A percentile compares a stretch with the other conserved stretches of the same genome.
Evolutionary conservation across 2,329 filamentous ascomycete genomes (phyloP).

Genomic region (Clarireedia sp.): DNA sequence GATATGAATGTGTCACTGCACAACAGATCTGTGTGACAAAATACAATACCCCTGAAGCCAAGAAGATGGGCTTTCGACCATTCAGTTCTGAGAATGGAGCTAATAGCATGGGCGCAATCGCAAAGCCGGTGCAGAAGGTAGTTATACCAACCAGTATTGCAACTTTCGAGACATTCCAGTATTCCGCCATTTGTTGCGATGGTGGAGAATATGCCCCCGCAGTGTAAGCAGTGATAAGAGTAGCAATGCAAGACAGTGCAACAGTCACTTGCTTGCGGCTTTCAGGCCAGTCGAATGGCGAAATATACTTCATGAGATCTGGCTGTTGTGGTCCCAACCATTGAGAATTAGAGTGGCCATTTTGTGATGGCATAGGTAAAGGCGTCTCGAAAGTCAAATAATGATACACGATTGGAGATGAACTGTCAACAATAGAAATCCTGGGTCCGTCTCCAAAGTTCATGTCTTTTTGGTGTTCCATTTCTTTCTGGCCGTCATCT

Average conservation of each 20-base stretch:
- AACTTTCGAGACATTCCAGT: conserved; percentile 58
- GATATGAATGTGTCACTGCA: conserved; percentile 59
- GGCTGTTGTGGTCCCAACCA: conserved; percentile 45
- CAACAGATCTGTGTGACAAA: conserved; percentile 65
- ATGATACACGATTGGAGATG: conserved; percentile 24
- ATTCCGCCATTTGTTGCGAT: conserved; percentile 52
- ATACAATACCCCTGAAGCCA: conserved; percentile 64
- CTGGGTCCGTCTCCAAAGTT: neutral
- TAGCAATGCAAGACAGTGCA: conserved; percentile 67
- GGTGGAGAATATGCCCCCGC: conserved; percentile 75
- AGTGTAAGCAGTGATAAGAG: conserved; percentile 69
- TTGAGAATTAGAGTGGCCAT: conserved; percentile 5
- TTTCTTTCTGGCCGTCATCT: conserved; percentile 7
- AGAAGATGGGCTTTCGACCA: conserved; percentile 75
- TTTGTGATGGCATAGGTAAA: conserved; percentile 20
- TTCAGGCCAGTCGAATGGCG: conserved; percentile 67
- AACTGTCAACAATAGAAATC: neutral
- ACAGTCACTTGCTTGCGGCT: conserved; percentile 64
- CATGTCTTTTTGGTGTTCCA: neutral
- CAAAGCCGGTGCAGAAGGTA: conserved; percentile 74
- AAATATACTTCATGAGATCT: conserved; percentile 56
- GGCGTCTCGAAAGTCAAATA: conserved; percentile 28
- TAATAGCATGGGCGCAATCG: conserved; percentile 75
- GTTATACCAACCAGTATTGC: conserved; percentile 70
- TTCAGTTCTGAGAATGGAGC: conserved; percentile 86